Percentiles rank a stretch among this genome's conserved stretches.
phyloP scores from a whole-genome alignment of 1,284 basidiomycete species.

The Mycena citricolor region DNA sequence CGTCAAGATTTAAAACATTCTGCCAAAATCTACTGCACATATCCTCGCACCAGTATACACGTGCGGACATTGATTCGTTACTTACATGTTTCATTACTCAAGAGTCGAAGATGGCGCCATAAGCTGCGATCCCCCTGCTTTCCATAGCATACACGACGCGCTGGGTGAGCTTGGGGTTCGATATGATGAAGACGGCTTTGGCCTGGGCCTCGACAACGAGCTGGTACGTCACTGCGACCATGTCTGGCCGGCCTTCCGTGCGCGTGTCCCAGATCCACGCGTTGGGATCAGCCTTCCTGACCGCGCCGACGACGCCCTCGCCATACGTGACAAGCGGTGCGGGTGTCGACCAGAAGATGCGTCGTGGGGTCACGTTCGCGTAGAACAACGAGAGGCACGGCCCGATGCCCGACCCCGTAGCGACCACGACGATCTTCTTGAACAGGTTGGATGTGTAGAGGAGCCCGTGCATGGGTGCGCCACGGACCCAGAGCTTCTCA shows the following conservation, averaged over 20 bases:
- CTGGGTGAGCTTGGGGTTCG: constrained; percentile 57
- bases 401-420: constrained; percentile 60
- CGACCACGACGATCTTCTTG: constrained; percentile 57
- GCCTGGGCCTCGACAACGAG: constrained; percentile 49
- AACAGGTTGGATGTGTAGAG: constrained; percentile 57
- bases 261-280: constrained; percentile 47
- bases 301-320: constrained; percentile 51
- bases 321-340: constrained; percentile 59
- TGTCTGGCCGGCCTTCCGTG: constrained; percentile 55
- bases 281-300: constrained; percentile 48
- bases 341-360: constrained; percentile 59
- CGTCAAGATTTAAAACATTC: too few species aligned
- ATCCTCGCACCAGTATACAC: too few species aligned
- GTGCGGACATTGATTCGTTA: too few species aligned
- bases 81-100: too few species aligned
- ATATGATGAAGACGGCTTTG: constrained; percentile 61
- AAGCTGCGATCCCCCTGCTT: constrained; percentile 59
- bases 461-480: constrained; percentile 55
- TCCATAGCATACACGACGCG: constrained; percentile 62
- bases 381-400: constrained; percentile 57
- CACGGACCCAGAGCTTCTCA: constrained; percentile 53
- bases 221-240: constrained; percentile 54
- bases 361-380: constrained; percentile 47
- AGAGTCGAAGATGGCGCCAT: constrained; percentile 61
- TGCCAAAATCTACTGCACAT: too few species aligned